Evolutionary conservation across 441 rosid species (phyloP).

Genomic region (Brassica hybrid): DNA sequence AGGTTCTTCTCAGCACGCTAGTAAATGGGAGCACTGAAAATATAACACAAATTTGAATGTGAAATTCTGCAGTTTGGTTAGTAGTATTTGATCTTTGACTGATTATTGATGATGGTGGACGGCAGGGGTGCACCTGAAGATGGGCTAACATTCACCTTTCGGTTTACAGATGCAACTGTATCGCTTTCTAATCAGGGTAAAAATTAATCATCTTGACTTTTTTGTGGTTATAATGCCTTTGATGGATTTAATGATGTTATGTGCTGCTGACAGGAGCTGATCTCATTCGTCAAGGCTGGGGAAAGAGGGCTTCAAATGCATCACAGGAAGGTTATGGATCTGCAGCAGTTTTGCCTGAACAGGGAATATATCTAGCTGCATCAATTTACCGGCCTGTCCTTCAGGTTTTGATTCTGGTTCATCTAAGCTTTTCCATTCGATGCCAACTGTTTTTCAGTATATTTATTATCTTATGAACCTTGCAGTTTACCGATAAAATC

Average conservation of each 20-base stretch:
- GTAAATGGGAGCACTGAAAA: slow-evolving; percentile 14
- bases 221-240: slow-evolving; percentile 26
- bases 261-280: slow-evolving; percentile 62
- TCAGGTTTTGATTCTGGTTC: slow-evolving; percentile 59
- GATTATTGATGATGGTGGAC: slow-evolving; percentile 39
- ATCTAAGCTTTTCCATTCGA: slow-evolving; percentile 27
- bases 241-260: slow-evolving; percentile 24
- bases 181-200: slow-evolving; percentile 86
- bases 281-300: slow-evolving; percentile 96
- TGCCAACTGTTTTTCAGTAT: slow-evolving; percentile 21
- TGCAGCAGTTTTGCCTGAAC: slow-evolving; percentile 96
- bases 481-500: slow-evolving; percentile 93
- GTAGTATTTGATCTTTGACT: slow-evolving; percentile 33
- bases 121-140: slow-evolving; percentile 59
- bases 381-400: slow-evolving; percentile 93
- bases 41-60: slow-evolving; percentile 22
- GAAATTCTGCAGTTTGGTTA: slow-evolving; percentile 26
- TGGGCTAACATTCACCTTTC: slow-evolving; percentile 90
- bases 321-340: slow-evolving; percentile 97
- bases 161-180: slow-evolving; percentile 84
- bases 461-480: slow-evolving; percentile 41
- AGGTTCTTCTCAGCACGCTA: neutral
- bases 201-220: slow-evolving; percentile 31
- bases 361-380: slow-evolving; percentile 97
- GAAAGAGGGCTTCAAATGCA: slow-evolving; percentile 75